phyloP scores from a whole-genome alignment of 208 protist species.

The Leptomonas seymouri region DNA sequence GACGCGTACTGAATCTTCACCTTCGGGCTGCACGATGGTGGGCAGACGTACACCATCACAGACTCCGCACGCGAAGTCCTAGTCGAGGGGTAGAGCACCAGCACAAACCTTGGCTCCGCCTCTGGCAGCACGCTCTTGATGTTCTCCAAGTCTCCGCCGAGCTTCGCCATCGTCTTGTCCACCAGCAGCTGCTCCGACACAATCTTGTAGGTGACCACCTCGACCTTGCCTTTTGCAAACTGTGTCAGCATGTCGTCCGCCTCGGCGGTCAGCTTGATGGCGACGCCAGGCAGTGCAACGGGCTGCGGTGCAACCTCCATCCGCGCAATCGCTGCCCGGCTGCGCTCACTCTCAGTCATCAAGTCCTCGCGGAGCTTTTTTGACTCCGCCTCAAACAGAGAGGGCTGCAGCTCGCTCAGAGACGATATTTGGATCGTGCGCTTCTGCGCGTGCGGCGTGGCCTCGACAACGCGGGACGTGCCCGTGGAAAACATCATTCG shows the following conservation, averaged over 20 bases:
- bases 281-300: slow-evolving; percentile 58
- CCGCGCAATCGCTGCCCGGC: slow-evolving; percentile 45
- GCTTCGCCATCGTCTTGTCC: slow-evolving; percentile 16
- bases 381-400: slow-evolving; percentile 50
- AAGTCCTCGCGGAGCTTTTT: slow-evolving; percentile 43
- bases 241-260: slow-evolving; percentile 41
- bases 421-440: slow-evolving; percentile 39
- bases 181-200: slow-evolving; percentile 30
- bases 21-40: slow-evolving; percentile 51
- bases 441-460: slow-evolving; percentile 31
- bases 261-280: slow-evolving; percentile 42
- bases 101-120: slow-evolving; percentile 40
- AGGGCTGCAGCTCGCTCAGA: slow-evolving; percentile 40
- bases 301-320: slow-evolving; percentile 73
- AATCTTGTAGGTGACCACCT: slow-evolving; percentile 54
- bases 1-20: slow-evolving; percentile 82
- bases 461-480: slow-evolving; percentile 26
- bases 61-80: slow-evolving; percentile 20
- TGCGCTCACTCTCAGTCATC: slow-evolving; percentile 77
- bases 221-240: slow-evolving; percentile 38
- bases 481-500: slow-evolving; percentile 74
- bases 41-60: slow-evolving; percentile 84
- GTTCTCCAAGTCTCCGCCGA: slow-evolving; percentile 20
- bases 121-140: slow-evolving; percentile 37
- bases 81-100: slow-evolving; percentile 35